Conservation (phyloP, 805 yeast genomes). For the Starmerella vitae region DNA sequence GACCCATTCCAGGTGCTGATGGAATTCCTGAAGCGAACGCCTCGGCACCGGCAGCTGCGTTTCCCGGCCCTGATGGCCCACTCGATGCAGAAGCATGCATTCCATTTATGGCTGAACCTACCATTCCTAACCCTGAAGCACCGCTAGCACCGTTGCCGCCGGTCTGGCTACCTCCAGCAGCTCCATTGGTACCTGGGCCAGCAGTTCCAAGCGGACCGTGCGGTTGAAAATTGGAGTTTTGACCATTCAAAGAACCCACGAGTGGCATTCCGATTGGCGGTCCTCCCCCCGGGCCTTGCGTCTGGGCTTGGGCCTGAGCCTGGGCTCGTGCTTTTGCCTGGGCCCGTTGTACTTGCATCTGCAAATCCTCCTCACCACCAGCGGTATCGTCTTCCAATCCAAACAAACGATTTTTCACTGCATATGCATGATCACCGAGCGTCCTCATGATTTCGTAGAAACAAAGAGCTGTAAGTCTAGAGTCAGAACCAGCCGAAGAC, state of each 20-base stretch:
- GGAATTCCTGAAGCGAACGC: conserved; percentile 2
- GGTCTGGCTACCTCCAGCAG: conserved; percentile 1
- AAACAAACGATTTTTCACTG: conserved; percentile 27
- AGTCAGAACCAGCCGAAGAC: conserved; percentile 35
- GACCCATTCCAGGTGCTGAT: conserved; percentile 6
- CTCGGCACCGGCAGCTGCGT: not conserved
- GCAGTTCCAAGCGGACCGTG: too few relatives aligned
- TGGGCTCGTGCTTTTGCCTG: conserved; percentile 19
- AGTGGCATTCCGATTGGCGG: too few relatives aligned
- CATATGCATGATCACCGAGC: conserved; percentile 25
- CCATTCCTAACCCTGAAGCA: too few relatives aligned
- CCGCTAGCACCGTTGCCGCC: too few relatives aligned
- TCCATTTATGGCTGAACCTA: too few relatives aligned
- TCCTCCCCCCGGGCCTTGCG: too few relatives aligned
- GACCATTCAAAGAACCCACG: too few relatives aligned
- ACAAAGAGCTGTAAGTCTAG: conserved; percentile 32
- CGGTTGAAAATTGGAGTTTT: too few relatives aligned
- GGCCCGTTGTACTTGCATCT: conserved; percentile 6
- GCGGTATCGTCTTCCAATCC: conserved; percentile 28
- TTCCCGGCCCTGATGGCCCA: not conserved
- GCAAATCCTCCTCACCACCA: conserved; percentile 12
- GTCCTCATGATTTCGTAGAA: conserved; percentile 32
- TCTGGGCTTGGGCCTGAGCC: conserved; percentile 18
- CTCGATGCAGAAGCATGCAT: too few relatives aligned
- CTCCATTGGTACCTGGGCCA: conserved; percentile 22